phyloP scores from a whole-genome alignment of 192 early-diverging fungal genomes.

The Mortierella hygrophila region DNA sequence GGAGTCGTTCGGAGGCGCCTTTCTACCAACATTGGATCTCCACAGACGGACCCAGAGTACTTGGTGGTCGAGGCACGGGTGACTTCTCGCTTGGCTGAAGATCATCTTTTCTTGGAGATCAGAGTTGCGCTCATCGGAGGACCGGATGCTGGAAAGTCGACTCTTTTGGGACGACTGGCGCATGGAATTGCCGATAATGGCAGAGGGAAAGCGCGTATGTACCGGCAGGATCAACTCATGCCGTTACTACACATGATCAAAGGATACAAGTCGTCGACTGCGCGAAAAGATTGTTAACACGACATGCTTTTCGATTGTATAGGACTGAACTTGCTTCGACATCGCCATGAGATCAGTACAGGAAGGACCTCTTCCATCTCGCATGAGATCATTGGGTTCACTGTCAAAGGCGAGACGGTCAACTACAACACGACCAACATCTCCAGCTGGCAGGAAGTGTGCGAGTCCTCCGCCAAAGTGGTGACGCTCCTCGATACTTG shows the following conservation, averaged over 20 bases:
- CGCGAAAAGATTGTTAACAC: background rate
- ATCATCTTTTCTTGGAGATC: conserved; percentile 81
- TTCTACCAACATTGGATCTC: conserved; percentile 35
- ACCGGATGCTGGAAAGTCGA: conserved; percentile 86
- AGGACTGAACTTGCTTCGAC: conserved; percentile 86
- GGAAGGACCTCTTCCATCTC: conserved; percentile 94
- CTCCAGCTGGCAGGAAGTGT: conserved; percentile 86
- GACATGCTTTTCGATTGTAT: background rate
- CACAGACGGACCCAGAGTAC: conserved; percentile 48
- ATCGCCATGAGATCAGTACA: conserved; percentile 92
- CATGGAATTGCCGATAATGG: conserved; percentile 91
- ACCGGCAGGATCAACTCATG: background rate
- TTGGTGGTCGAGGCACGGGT: conserved; percentile 85
- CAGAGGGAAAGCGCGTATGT: conserved; percentile 75
- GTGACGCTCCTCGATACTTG: conserved; percentile 91
- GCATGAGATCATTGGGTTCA: conserved; percentile 89
- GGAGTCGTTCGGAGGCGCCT: conserved; percentile 26
- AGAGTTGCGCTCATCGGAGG: conserved; percentile 88
- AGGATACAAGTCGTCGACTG: background rate
- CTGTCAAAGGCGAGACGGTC: conserved; percentile 73
- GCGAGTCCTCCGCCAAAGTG: conserved; percentile 77
- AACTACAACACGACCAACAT: conserved; percentile 80
- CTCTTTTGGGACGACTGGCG: conserved; percentile 84
- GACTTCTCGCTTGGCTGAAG: conserved; percentile 68
- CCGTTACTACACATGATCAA: background rate